These are phyloP conservation scores for Amauroascus niger DNA, from an alignment of 2,329 filamentous ascomycete genomes.

Conservation along the genomic window DNA sequence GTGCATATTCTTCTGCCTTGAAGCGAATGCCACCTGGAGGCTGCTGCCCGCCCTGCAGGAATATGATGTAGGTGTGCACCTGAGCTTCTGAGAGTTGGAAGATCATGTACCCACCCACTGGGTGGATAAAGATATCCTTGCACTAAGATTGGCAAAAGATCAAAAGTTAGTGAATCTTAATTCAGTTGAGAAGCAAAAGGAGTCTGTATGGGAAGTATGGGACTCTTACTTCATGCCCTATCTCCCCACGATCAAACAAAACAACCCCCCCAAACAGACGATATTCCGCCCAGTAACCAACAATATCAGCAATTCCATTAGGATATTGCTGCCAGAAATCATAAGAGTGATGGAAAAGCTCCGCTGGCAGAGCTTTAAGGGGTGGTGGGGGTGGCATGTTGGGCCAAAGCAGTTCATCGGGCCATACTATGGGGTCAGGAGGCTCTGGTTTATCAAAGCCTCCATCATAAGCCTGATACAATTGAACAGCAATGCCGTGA, in stretches of 20 bases:
- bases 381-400: no score
- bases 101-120: constrained; percentile 3
- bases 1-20: constrained; percentile 11
- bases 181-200: no score
- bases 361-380: not conserved
- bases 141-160: constrained; percentile 7
- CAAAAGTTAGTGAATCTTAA: not conserved
- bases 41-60: not conserved
- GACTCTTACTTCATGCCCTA: not conserved
- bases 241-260: constrained; percentile 20
- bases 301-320: not conserved
- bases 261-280: constrained; percentile 23
- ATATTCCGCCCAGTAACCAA: constrained; percentile 9
- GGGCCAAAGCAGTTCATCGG: no score
- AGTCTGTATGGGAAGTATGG: not conserved
- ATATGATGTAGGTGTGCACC: constrained; percentile 4
- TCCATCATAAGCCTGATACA: not conserved
- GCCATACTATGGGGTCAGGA: not conserved
- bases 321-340: constrained; percentile 18
- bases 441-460: not conserved
- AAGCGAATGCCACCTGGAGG: constrained; percentile 8
- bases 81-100: constrained; percentile 2
- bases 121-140: constrained; percentile 12
- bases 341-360: not conserved
- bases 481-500: constrained; percentile 4